Percentiles rank a stretch among this genome's conserved stretches.
phyloP scores from a whole-genome alignment of 1,284 basidiomycete genomes.

The Microbotryum silenes-acaulis region DNA sequence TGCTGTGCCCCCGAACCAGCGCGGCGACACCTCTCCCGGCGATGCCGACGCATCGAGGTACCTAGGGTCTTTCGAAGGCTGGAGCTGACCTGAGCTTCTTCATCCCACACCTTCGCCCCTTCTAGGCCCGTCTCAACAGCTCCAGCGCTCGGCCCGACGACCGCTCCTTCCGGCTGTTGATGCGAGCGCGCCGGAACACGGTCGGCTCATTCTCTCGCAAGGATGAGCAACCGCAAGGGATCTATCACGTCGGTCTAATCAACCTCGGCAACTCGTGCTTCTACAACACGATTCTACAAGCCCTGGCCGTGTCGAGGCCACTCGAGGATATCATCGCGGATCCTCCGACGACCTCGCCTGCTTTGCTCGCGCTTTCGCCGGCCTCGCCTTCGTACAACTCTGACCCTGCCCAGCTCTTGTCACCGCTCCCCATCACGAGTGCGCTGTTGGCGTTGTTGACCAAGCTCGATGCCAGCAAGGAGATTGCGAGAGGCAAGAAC shows the following conservation, averaged over 20 bases:
- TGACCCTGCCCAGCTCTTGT: conserved; percentile 30
- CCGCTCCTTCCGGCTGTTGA: no score
- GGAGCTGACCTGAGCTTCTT: no score
- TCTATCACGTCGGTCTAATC: conserved; percentile 27
- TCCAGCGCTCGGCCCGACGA: no score
- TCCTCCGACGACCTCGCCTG: conserved; percentile 32
- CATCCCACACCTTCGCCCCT: no score
- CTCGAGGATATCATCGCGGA: conserved; percentile 34
- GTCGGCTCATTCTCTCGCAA: no score
- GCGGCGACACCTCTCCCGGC: no score
- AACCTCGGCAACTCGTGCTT: conserved; percentile 39
- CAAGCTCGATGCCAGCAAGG: conserved; percentile 18
- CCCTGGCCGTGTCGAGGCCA: conserved; percentile 35
- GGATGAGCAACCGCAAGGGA: no score
- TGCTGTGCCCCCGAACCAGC: no score
- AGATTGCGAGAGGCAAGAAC: conserved; percentile 2
- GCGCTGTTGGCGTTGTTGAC: conserved; percentile 25
- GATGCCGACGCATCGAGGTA: no score
- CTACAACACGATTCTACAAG: conserved; percentile 39
- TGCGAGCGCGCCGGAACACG: no score
- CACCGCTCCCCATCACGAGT: conserved; percentile 33
- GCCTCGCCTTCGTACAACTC: conserved; percentile 20
- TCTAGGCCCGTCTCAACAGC: no score
- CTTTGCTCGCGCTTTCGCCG: conserved; percentile 27
- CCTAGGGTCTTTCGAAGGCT: no score